Percentiles rank a stretch among this genome's conserved stretches.
Conservation (phyloP, 495 filamentous ascomycete genomes). For the Terfezia claveryi region DNA sequence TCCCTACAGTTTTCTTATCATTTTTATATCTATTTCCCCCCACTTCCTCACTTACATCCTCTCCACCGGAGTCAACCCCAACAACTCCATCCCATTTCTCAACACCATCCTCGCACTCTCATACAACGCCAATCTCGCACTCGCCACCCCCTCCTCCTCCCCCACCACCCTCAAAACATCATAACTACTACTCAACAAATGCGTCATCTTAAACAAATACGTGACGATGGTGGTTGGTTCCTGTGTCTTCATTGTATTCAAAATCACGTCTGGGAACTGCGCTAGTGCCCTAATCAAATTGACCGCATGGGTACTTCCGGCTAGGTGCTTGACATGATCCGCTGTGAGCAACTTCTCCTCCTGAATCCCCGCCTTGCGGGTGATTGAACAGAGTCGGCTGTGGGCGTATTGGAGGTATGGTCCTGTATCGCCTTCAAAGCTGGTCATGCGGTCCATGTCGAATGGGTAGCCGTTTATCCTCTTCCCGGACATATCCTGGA, state of each 20-base stretch:
- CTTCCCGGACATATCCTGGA: constrained; percentile 45
- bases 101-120: constrained; percentile 55
- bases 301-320: constrained; percentile 19
- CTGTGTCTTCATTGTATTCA: constrained; percentile 40
- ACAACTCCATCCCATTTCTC: constrained; percentile 61
- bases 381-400: constrained; percentile 40
- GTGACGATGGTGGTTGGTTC: constrained; percentile 48
- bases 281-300: constrained; percentile 38
- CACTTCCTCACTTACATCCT: constrained; percentile 21
- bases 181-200: constrained; percentile 62
- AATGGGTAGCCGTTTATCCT: constrained; percentile 42
- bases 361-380: constrained; percentile 29
- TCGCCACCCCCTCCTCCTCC: constrained; percentile 46
- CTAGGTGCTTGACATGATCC: not conserved
- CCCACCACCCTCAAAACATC: constrained; percentile 61
- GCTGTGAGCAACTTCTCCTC: constrained; percentile 22
- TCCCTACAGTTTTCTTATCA: not conserved
- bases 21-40: not conserved
- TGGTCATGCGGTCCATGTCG: constrained; percentile 42
- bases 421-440: constrained; percentile 48
- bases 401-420: constrained; percentile 51
- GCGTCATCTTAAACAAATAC: constrained; percentile 79
- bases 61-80: constrained; percentile 58
- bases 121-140: constrained; percentile 64
- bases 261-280: constrained; percentile 41